A percentile compares a stretch with the other conserved stretches of the same genome.
These are phyloP conservation scores for Apostasia ramifera DNA, from an alignment of 106 monocot species.

Conservation along the genomic window DNA sequence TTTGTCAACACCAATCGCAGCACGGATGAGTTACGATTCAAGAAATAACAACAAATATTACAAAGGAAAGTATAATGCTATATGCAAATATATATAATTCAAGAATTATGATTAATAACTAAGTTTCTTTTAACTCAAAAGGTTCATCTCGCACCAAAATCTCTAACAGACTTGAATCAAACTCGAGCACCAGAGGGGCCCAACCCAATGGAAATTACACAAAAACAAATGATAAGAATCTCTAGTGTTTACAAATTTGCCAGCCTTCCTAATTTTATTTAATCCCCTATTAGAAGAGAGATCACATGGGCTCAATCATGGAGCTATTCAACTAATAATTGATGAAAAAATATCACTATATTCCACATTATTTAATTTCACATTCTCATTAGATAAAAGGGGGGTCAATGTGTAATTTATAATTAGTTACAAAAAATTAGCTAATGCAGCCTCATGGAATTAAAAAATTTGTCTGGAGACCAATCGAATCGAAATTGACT, in stretches of 20 bases:
- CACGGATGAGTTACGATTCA: no score
- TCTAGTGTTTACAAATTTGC: slow-evolving; percentile 2
- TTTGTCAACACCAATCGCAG: no score
- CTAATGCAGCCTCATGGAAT: not conserved
- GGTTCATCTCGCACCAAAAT: no score
- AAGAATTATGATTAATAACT: no score
- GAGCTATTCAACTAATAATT: slow-evolving; percentile 11
- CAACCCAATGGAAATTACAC: slow-evolving; percentile 13
- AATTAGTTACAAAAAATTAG: not conserved
- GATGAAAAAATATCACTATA: slow-evolving; percentile 3
- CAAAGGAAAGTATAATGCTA: no score
- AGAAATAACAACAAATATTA: no score
- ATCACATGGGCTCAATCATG: slow-evolving; percentile 25
- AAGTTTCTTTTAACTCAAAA: no score
- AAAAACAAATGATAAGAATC: slow-evolving; percentile 21
- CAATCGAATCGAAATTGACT: not conserved
- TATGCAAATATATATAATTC: no score
- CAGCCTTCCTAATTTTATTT: slow-evolving; percentile 3
- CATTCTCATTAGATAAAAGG: not conserved
- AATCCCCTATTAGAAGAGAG: slow-evolving; percentile 2
- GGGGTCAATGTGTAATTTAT: not conserved
- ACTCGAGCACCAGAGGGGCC: not conserved
- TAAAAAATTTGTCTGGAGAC: no score
- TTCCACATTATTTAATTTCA: not conserved
- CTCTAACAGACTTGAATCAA: no score